phyloP scores from a whole-genome alignment of 495 filamentous ascomycete species.

The Sabuloglossum arenarium region DNA sequence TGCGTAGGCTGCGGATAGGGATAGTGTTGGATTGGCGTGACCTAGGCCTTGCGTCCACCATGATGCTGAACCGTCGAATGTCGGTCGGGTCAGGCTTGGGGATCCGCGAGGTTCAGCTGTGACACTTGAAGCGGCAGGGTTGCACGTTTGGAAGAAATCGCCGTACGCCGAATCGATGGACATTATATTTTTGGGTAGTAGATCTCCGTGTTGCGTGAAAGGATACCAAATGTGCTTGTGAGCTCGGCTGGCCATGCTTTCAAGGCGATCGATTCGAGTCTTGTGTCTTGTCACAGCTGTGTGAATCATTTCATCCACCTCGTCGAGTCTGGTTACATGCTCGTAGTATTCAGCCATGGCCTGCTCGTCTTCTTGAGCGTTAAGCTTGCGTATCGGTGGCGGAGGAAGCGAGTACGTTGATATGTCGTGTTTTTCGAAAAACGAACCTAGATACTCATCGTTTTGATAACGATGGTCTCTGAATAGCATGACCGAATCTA shows the following conservation, averaged over 20 bases:
- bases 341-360: slow-evolving; percentile 40
- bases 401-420: slow-evolving; percentile 27
- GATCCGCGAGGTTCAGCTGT: slow-evolving; percentile 11
- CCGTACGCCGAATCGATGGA: slow-evolving; percentile 57
- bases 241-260: slow-evolving; percentile 35
- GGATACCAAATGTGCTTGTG: slow-evolving; percentile 53
- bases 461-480: slow-evolving; percentile 39
- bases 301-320: slow-evolving; percentile 5
- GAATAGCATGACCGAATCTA: slow-evolving; percentile 44
- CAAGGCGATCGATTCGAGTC: slow-evolving; percentile 29
- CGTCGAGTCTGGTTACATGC: slow-evolving; percentile 20
- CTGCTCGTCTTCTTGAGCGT: slow-evolving; percentile 22
- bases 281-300: slow-evolving; percentile 16
- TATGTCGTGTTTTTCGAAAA: slow-evolving; percentile 38
- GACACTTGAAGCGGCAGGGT: neutral
- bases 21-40: slow-evolving; percentile 44
- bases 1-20: slow-evolving; percentile 52
- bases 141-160: slow-evolving; percentile 45
- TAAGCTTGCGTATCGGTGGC: slow-evolving; percentile 25
- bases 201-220: slow-evolving; percentile 54
- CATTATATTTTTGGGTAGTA: slow-evolving; percentile 34
- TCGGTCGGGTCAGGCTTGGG: slow-evolving; percentile 27
- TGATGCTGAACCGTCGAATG: slow-evolving; percentile 59
- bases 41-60: slow-evolving; percentile 80
- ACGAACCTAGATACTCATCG: slow-evolving; percentile 36